Conservation (phyloP, 768 basidiomycete genomes). For the Strobilomyces confusus region DNA sequence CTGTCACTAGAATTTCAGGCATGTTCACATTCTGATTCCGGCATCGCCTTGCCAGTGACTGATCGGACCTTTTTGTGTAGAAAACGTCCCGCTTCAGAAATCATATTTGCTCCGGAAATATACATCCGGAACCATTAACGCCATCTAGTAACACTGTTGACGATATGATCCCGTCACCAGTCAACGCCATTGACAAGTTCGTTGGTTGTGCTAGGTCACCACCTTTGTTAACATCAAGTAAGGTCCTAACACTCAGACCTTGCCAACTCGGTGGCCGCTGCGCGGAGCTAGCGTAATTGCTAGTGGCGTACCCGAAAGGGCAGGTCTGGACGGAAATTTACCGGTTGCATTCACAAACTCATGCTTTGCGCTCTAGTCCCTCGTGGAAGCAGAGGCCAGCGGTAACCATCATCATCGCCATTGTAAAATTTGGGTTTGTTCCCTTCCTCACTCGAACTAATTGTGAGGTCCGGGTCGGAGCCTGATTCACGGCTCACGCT, state of each 20-base stretch:
- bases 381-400: too few species aligned
- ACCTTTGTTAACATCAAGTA: not conserved
- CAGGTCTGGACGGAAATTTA: slow-evolving; percentile 16
- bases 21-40: slow-evolving; percentile 23
- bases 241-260: not conserved
- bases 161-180: slow-evolving; percentile 72
- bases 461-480: too few species aligned
- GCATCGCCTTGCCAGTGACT: slow-evolving; percentile 5
- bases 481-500: not conserved
- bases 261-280: not conserved
- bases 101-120: slow-evolving; percentile 99
- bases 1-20: slow-evolving; percentile 45
- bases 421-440: slow-evolving; percentile 2
- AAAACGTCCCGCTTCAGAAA: slow-evolving; percentile 95
- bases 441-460: too few species aligned
- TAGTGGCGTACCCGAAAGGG: not conserved
- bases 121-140: slow-evolving; percentile 85
- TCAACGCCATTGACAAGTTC: too few species aligned
- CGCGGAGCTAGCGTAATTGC: not conserved
- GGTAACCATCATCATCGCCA: not conserved
- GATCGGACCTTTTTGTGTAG: slow-evolving; percentile 34
- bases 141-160: slow-evolving; percentile 90
- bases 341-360: not conserved
- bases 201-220: not conserved
- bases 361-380: slow-evolving; percentile 34